Conservation (phyloP, 495 filamentous ascomycete genomes). For the Penicillium ochrochloron region DNA sequence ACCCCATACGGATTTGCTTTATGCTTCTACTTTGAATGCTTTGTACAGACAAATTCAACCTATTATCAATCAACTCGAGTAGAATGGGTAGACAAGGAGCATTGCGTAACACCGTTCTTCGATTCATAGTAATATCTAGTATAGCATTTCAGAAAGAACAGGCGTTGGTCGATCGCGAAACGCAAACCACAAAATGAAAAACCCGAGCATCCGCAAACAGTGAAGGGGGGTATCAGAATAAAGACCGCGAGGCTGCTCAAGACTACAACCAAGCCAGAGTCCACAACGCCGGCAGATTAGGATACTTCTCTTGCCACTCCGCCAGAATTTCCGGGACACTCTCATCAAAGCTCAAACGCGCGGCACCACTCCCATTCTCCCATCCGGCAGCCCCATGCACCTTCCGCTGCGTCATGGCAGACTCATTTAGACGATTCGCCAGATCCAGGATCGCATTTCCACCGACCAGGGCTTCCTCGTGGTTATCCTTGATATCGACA, state of each 20-base stretch:
- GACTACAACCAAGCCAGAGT: constrained; percentile 91
- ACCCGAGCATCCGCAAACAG: neutral
- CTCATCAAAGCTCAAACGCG: constrained; percentile 83
- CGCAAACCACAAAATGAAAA: neutral
- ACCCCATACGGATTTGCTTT: neutral
- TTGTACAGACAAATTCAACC: neutral
- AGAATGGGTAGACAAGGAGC: neutral
- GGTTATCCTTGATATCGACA: constrained; percentile 97
- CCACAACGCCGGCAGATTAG: constrained; percentile 88
- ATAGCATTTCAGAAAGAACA: neutral
- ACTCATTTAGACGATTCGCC: constrained; percentile 82
- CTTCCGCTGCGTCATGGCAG: constrained; percentile 77
- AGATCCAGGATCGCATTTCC: constrained; percentile 92
- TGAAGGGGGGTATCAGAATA: constrained; percentile 15
- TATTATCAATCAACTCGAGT: neutral
- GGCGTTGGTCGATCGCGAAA: neutral
- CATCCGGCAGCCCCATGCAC: constrained; percentile 63
- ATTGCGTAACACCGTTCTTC: neutral
- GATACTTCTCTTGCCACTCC: constrained; percentile 97
- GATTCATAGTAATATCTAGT: neutral
- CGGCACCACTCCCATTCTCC: constrained; percentile 67
- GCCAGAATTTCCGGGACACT: constrained; percentile 89
- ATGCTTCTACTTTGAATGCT: neutral
- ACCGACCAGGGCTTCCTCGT: constrained; percentile 91
- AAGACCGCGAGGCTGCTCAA: constrained; percentile 1